A percentile compares a stretch with the other conserved stretches of the same genome.
phyloP scores from a whole-genome alignment of 495 filamentous ascomycete species.

The Penicillium canariense region DNA sequence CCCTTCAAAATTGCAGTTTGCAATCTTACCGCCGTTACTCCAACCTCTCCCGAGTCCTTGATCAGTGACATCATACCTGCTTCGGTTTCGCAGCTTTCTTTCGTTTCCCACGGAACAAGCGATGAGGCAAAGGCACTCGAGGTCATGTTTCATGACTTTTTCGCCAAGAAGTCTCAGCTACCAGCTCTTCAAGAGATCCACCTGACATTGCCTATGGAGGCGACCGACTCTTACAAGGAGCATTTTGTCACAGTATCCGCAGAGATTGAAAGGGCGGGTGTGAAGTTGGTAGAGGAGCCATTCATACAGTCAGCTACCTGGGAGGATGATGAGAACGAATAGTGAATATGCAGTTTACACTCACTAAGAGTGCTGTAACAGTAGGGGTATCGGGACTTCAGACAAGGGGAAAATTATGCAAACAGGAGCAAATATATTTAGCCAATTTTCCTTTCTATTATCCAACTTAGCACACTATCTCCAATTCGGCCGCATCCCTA shows the following conservation, averaged over 20 bases:
- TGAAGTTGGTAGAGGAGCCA: background rate
- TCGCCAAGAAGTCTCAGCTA: background rate
- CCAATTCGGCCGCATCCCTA: too few species aligned
- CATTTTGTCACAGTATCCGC: background rate
- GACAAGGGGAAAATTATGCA: too few species aligned
- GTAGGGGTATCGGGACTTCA: too few species aligned
- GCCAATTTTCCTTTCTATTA: too few species aligned
- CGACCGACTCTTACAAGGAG: background rate
- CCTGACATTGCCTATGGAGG: conserved; percentile 1
- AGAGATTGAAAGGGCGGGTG: background rate
- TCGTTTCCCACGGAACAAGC: background rate
- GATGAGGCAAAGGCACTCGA: background rate
- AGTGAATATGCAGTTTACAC: too few species aligned
- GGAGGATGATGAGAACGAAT: background rate
- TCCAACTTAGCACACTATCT: too few species aligned
- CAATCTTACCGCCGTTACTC: background rate
- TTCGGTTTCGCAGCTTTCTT: background rate
- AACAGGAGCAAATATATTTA: too few species aligned
- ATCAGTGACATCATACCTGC: background rate
- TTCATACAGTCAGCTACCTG: background rate
- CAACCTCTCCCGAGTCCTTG: background rate
- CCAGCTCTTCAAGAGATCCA: background rate
- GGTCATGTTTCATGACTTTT: background rate
- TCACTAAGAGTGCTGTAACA: too few species aligned
- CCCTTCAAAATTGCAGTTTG: conserved; percentile 29